Evolutionary conservation across 2,329 filamentous ascomycete genomes (phyloP).

Genomic region (Orbilia blumenaviensis): DNA sequence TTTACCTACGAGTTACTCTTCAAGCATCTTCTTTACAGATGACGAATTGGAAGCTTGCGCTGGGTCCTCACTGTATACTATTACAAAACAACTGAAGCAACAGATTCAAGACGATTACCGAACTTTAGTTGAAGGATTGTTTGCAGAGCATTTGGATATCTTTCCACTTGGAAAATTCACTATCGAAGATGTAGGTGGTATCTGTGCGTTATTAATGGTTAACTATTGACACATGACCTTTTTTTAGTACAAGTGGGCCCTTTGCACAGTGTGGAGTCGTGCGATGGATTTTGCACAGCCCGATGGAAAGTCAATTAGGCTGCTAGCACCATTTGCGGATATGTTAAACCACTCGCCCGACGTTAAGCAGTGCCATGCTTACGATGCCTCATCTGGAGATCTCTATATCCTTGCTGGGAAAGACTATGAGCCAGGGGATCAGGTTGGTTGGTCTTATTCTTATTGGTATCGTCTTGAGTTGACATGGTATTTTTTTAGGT

Average conservation of each 20-base stretch:
- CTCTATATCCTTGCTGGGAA: conserved; percentile 58
- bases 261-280: conserved; percentile 57
- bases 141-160: conserved; percentile 59
- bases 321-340: conserved; percentile 60
- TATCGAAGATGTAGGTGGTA: conserved; percentile 59
- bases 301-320: conserved; percentile 11
- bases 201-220: conserved; percentile 32
- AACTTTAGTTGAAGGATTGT: conserved; percentile 57
- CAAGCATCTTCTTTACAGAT: conserved; percentile 60
- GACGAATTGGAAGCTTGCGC: conserved; percentile 60
- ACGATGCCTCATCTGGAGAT: conserved; percentile 59
- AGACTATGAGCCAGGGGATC: conserved; percentile 59
- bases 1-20: conserved; percentile 59
- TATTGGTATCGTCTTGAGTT: not conserved
- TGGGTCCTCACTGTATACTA: conserved; percentile 59
- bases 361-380: conserved; percentile 60
- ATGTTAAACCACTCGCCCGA: conserved; percentile 61
- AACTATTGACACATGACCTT: conserved; percentile 23
- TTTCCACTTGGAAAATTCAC: conserved; percentile 60
- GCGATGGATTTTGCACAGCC: conserved; percentile 59
- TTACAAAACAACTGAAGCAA: conserved; percentile 59
- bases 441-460: conserved; percentile 58
- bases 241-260: conserved; percentile 61
- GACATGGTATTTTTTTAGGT: conserved; percentile 55
- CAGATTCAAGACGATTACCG: conserved; percentile 59